Conservation (phyloP, 371 early-diverging fungal genomes). For the Batrachochytrium dendrobatidis region DNA sequence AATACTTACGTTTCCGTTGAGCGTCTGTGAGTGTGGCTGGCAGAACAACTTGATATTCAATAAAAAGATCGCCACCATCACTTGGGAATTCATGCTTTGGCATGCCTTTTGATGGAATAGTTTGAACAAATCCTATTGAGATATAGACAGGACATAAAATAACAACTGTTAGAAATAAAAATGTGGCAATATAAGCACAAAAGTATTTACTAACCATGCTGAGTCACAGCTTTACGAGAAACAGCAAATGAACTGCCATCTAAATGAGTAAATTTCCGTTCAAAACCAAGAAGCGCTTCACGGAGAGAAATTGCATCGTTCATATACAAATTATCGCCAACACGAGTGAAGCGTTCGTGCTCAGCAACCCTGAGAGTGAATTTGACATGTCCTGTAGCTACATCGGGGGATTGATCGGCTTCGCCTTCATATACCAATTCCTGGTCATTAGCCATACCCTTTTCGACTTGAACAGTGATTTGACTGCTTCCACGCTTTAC, state of each 20-base stretch:
- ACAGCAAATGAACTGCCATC: conserved; percentile 36
- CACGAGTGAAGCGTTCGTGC: conserved; percentile 42
- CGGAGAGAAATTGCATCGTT: conserved; percentile 29
- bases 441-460: conserved; percentile 80
- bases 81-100: conserved; percentile 40
- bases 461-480: conserved; percentile 72
- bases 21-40: conserved; percentile 31
- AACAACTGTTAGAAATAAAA: background rate
- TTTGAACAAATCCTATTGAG: conserved; percentile 46
- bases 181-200: background rate
- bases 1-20: conserved; percentile 29
- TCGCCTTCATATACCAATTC: conserved; percentile 79
- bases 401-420: conserved; percentile 87
- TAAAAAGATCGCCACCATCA: conserved; percentile 43
- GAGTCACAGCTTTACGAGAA: conserved; percentile 33
- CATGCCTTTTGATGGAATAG: conserved; percentile 43
- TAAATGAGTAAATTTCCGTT: conserved; percentile 37
- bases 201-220: conserved; percentile 28
- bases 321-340: conserved; percentile 41
- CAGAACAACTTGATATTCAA: conserved; percentile 42
- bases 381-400: conserved; percentile 45
- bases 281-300: conserved; percentile 44
- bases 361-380: conserved; percentile 36
- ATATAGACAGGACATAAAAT: background rate
- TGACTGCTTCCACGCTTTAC: conserved; percentile 77